Evolutionary conservation across 2,329 filamentous ascomycete genomes (phyloP), one percentile per base, ranked within the genome.

Genomic region (Ascochyta koolunga): DNA sequence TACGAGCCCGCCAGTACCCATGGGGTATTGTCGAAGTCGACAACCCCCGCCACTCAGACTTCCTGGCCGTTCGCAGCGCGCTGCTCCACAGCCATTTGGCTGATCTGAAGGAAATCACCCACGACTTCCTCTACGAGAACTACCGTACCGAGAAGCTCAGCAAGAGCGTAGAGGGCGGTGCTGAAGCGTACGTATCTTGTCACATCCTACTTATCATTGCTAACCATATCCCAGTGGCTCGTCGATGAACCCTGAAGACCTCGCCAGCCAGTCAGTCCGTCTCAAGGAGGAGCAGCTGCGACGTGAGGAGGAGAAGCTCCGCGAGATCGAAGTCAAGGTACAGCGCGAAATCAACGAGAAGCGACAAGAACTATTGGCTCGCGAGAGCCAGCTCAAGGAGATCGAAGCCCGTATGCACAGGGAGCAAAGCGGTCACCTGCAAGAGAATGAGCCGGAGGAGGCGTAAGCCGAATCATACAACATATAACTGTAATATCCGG

Each of bases 71-170:
- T 74, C 89, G 95, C 76, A 97, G 93, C 56, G 95, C 95, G 50
- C 88, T 99, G 52, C 86, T 99, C 59, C 95, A 99, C 84, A 97
- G 92, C 80, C 95, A 99, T 82, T 82, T 99, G 74, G 95, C 95
- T 58, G 95, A 99, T 77, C 82, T 99, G 71, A 99, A 99, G 87
- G 95, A 99, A 79, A 99, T 99, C 75, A 99, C 95, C 46, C 95
- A 99, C 79, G 95, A 99, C 79, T 99, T 99, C 88, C 83, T 99
- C 62, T 99, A 99, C 81, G 95, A 99, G 78, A 99, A 99, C 82
- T 99, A 99, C 86, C 92, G 95, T 91, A 99, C 95, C 73, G 95
- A 99, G 90, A 98, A 98, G 84, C 90, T 99, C 70, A 96, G 91
- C 83, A 99, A 98, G 91, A 97, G 92, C 76, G 95, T 99, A 68